Conservation (phyloP, 1,284 basidiomycete species). For the Vanrija sp. region DNA sequence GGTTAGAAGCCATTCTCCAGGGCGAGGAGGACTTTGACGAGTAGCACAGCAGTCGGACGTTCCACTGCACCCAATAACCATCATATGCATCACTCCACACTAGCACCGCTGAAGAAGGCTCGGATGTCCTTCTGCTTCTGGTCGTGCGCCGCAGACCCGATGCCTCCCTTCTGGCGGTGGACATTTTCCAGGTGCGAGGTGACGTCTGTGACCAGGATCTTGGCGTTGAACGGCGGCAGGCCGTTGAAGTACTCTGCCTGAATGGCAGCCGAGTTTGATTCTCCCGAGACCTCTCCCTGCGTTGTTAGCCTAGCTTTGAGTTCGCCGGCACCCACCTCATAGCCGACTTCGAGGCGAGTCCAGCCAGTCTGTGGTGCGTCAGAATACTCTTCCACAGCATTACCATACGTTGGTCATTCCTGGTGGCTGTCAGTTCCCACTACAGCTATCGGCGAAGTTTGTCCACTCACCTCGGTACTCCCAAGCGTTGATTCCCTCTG, state of each 20-base stretch:
- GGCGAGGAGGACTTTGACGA: slow-evolving; percentile 47
- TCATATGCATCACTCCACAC: slow-evolving; percentile 7
- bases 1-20: slow-evolving; percentile 65
- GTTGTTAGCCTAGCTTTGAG: background rate
- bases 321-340: slow-evolving; percentile 24
- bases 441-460: background rate
- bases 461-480: slow-evolving; percentile 44
- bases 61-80: too few relatives aligned
- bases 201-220: slow-evolving; percentile 43
- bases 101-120: slow-evolving; percentile 65
- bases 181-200: slow-evolving; percentile 48
- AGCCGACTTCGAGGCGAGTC: slow-evolving; percentile 50
- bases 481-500: slow-evolving; percentile 42
- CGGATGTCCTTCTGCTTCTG: slow-evolving; percentile 70
- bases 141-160: slow-evolving; percentile 67
- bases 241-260: background rate
- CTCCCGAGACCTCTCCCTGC: slow-evolving; percentile 2
- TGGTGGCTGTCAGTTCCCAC: slow-evolving; percentile 1
- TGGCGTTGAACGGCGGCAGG: slow-evolving; percentile 29
- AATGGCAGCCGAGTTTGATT: background rate
- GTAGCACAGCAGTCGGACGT: slow-evolving; percentile 8
- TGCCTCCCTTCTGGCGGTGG: slow-evolving; percentile 69
- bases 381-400: slow-evolving; percentile 1
- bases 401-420: slow-evolving; percentile 49
- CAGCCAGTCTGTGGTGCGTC: slow-evolving; percentile 47